Evolutionary conservation across 2,329 filamentous ascomycete genomes (phyloP).

Genomic region (Exophiala dermatitidis): DNA sequence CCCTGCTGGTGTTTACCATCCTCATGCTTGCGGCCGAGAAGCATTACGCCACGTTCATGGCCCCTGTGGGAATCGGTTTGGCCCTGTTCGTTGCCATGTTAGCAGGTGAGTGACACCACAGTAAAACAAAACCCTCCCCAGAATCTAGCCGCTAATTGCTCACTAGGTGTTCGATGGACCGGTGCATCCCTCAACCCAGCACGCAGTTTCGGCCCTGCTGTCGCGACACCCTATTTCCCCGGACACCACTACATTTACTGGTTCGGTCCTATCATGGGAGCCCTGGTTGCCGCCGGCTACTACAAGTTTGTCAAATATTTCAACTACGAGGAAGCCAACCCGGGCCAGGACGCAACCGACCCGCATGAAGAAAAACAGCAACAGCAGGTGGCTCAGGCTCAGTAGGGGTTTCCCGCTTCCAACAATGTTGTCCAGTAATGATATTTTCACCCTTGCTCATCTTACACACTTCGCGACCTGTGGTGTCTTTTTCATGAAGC

Average conservation of each 20-base stretch:
- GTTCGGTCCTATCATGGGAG: conserved; percentile 39
- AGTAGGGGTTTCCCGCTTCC: too few species aligned
- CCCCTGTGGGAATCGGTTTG: conserved; percentile 64
- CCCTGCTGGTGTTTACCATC: conserved; percentile 56
- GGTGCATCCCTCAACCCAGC: conserved; percentile 44
- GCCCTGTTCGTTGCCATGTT: conserved; percentile 54
- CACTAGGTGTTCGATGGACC: conserved; percentile 41
- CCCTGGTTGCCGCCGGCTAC: conserved; percentile 43
- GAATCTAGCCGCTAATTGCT: neutral
- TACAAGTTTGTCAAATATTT: conserved; percentile 42
- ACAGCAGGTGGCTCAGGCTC: neutral
- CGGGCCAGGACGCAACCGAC: conserved; percentile 45
- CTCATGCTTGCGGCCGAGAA: conserved; percentile 67
- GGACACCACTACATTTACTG: conserved; percentile 38
- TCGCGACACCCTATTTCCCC: conserved; percentile 40
- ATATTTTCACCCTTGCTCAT: too few species aligned
- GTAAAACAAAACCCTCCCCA: neutral
- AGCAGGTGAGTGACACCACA: neutral
- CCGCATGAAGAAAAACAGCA: conserved; percentile 6
- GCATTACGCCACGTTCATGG: conserved; percentile 63
- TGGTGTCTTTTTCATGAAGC: too few species aligned
- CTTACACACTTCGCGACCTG: too few species aligned
- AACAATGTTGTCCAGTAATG: too few species aligned
- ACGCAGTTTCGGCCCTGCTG: conserved; percentile 41
- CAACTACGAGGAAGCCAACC: conserved; percentile 39